These are phyloP conservation scores for Penicillium sp. DNA, from an alignment of 2,329 filamentous ascomycete genomes.

Conservation along the genomic window DNA sequence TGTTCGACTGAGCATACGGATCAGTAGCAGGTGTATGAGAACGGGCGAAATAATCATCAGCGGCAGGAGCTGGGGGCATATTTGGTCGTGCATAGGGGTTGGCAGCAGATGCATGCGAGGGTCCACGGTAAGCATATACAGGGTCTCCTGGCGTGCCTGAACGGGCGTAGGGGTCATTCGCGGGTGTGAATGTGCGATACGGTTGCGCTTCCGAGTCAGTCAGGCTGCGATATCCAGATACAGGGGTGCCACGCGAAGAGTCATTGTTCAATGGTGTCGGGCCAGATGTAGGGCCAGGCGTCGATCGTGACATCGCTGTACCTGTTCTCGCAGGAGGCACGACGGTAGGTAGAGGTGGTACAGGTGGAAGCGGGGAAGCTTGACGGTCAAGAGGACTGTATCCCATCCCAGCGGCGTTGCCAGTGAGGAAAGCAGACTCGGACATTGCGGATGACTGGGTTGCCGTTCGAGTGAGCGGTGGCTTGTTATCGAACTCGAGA, in stretches of 20 bases:
- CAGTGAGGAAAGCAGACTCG: slow-evolving; percentile 49
- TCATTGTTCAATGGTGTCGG: slow-evolving; percentile 26
- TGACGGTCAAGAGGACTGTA: slow-evolving; percentile 37
- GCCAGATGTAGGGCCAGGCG: slow-evolving; percentile 24
- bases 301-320: slow-evolving; percentile 25
- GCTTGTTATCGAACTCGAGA: slow-evolving; percentile 42
- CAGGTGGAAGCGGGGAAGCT: slow-evolving; percentile 28
- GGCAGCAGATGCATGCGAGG: background rate
- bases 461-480: slow-evolving; percentile 41
- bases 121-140: slow-evolving; percentile 2
- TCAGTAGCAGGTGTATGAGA: too few relatives aligned
- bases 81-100: background rate
- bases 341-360: slow-evolving; percentile 30
- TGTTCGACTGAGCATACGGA: too few relatives aligned
- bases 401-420: slow-evolving; percentile 29
- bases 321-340: slow-evolving; percentile 27
- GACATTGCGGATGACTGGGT: slow-evolving; percentile 53
- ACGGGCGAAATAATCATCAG: too few relatives aligned
- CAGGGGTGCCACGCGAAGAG: slow-evolving; percentile 14
- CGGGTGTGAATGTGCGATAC: slow-evolving; percentile 22
- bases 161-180: slow-evolving; percentile 21
- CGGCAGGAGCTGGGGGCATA: too few relatives aligned
- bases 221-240: slow-evolving; percentile 19
- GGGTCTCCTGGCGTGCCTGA: slow-evolving; percentile 15
- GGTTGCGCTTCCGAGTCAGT: slow-evolving; percentile 16